Conservation (phyloP, 2,329 filamentous ascomycete genomes). For the Neurospora sp. region DNA sequence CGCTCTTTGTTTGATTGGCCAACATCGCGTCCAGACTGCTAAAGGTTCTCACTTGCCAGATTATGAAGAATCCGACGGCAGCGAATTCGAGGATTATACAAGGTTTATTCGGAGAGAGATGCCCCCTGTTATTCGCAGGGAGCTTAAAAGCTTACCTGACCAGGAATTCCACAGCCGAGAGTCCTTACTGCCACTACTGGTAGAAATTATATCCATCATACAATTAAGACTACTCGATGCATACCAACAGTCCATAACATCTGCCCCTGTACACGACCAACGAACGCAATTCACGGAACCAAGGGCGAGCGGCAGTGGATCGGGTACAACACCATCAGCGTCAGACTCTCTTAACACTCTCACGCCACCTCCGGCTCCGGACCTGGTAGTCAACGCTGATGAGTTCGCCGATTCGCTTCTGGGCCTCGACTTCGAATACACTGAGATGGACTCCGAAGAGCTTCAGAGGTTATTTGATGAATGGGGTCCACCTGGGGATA, state of each 20-base stretch:
- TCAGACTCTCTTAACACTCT: neutral
- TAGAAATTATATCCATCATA: conserved; percentile 14
- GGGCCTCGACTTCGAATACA: neutral
- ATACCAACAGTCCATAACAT: conserved; percentile 11
- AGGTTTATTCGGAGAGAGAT: conserved; percentile 17
- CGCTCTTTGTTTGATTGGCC: too few species aligned
- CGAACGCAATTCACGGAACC: too few species aligned
- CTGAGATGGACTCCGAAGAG: neutral
- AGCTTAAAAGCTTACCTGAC: conserved; percentile 14
- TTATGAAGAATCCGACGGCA: too few species aligned
- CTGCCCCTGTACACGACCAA: neutral
- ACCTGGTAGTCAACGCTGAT: neutral
- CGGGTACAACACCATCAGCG: neutral
- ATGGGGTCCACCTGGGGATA: neutral
- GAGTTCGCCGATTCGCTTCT: neutral
- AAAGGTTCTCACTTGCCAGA: too few species aligned
- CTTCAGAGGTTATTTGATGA: neutral
- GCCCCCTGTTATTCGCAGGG: conserved; percentile 16
- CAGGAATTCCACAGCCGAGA: conserved; percentile 14
- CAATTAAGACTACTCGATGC: conserved; percentile 6
- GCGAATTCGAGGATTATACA: conserved; percentile 11
- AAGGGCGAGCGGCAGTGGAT: neutral
- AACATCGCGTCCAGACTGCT: too few species aligned
- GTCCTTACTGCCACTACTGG: conserved; percentile 12
- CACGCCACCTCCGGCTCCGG: neutral